A percentile compares a stretch with the other conserved stretches of the same genome.
Evolutionary conservation across 306 rosid genomes (phyloP).

Genomic region (Castanea mollissima): DNA sequence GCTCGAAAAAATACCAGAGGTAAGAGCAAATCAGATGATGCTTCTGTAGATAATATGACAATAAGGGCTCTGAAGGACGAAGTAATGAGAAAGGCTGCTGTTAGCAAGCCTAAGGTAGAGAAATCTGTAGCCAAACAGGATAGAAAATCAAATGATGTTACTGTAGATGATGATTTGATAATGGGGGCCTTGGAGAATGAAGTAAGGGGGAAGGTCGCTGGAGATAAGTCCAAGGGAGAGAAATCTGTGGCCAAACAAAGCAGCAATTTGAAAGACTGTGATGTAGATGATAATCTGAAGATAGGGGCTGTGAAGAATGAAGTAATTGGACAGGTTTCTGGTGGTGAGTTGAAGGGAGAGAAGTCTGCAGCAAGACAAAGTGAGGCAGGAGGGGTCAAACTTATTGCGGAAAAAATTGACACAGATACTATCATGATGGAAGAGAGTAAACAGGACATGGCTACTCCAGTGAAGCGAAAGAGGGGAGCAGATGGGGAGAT

Average conservation of each 20-base stretch:
- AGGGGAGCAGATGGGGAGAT: slow-evolving; percentile 8
- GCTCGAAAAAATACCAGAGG: not conserved
- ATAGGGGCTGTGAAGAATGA: not conserved
- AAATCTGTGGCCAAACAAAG: not conserved
- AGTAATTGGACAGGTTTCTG: not conserved
- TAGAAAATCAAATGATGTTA: not conserved
- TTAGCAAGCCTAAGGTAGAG: not conserved
- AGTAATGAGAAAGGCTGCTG: not conserved
- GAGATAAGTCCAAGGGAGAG: not conserved
- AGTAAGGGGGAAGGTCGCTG: not conserved
- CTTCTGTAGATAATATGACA: not conserved
- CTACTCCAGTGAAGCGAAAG: not conserved
- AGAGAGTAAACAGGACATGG: not conserved
- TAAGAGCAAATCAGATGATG: not conserved
- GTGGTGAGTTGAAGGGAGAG: not conserved
- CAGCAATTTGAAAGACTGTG: not conserved
- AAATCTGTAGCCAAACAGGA: slow-evolving; percentile 1
- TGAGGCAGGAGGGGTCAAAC: not conserved
- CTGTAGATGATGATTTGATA: not conserved
- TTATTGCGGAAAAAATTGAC: not conserved
- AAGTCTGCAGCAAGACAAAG: not conserved
- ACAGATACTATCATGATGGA: not conserved
- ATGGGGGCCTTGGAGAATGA: not conserved
- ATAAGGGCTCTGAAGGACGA: not conserved
- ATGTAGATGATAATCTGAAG: not conserved